Evolutionary conservation across 192 early-diverging fungal species (phyloP).

Genomic region (Coemansia umbellata): DNA sequence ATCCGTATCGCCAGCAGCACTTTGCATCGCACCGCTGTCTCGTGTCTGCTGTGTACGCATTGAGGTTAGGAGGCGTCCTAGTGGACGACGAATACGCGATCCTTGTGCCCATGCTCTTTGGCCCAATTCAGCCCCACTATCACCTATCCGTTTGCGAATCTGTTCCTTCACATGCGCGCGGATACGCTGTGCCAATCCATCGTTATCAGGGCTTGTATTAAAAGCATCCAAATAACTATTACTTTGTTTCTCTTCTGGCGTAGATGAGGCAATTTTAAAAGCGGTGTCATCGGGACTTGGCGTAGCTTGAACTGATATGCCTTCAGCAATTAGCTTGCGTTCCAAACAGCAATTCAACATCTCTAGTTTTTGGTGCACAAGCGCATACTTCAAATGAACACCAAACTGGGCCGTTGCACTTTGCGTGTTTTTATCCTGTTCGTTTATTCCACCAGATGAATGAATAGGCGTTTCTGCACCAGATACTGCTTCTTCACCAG

Average conservation of each 20-base stretch:
- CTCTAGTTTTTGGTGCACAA: constrained; percentile 70
- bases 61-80: constrained; percentile 34
- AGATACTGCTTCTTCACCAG: background rate
- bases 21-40: background rate
- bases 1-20: constrained; percentile 16
- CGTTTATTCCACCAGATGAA: background rate
- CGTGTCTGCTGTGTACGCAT: constrained; percentile 12
- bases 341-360: constrained; percentile 80
- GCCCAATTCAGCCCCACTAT: constrained; percentile 12
- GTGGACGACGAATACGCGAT: constrained; percentile 35
- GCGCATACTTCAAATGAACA: constrained; percentile 63
- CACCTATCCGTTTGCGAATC: constrained; percentile 20
- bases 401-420: background rate
- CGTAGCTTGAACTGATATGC: background rate
- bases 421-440: background rate
- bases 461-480: constrained; percentile 7
- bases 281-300: background rate
- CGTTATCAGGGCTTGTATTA: background rate
- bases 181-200: constrained; percentile 31
- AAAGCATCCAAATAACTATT: background rate
- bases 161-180: constrained; percentile 30
- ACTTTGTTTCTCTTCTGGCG: background rate
- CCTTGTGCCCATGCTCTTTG: constrained; percentile 21
- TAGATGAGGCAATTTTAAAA: background rate
- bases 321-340: constrained; percentile 30